phyloP scores from a whole-genome alignment of 148 eudicot species.

The Chenopodium album region DNA sequence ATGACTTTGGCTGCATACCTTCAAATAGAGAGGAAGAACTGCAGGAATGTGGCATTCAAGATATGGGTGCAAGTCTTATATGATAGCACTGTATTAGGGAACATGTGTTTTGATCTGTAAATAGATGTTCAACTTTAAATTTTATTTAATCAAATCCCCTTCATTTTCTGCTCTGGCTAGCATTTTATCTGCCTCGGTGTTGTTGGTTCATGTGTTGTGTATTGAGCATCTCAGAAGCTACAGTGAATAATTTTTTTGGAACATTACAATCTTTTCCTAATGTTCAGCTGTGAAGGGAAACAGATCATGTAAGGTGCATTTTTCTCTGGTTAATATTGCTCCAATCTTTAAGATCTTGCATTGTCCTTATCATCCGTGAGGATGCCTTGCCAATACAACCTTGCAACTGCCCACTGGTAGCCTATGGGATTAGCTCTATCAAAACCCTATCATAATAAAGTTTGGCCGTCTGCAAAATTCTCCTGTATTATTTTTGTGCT shows the following conservation, averaged over 20 bases:
- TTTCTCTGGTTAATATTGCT: neutral
- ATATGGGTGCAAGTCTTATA: constrained; percentile 36
- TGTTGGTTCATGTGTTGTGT: constrained; percentile 7
- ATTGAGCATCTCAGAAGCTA: neutral
- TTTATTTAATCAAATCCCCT: neutral
- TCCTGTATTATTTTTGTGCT: neutral
- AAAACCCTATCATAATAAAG: neutral
- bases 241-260: neutral
- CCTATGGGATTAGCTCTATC: neutral
- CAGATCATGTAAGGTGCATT: neutral
- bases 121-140: constrained; percentile 5
- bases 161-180: neutral
- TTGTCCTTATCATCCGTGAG: neutral
- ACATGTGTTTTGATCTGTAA: constrained; percentile 14
- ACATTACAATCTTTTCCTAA: neutral
- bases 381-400: neutral
- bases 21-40: constrained; percentile 19
- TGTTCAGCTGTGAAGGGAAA: neutral
- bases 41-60: constrained; percentile 20
- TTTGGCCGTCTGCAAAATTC: neutral
- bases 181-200: constrained; percentile 25
- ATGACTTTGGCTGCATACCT: constrained; percentile 27
- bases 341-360: neutral
- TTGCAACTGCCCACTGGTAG: neutral
- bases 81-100: constrained; percentile 11